phyloP scores from a whole-genome alignment of 495 filamentous ascomycete genomes.

The Hamigera avellanea region DNA sequence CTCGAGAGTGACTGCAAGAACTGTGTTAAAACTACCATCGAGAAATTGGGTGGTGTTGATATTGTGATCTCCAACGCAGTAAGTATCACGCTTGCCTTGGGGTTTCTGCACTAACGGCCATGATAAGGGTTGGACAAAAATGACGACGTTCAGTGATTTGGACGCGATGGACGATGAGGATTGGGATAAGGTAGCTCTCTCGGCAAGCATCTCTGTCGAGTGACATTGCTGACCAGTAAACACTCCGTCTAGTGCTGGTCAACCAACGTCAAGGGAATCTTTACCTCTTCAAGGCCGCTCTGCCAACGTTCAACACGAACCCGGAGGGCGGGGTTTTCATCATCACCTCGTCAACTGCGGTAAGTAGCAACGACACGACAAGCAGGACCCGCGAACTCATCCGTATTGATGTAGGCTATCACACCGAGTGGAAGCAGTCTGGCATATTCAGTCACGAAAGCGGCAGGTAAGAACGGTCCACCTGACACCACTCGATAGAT shows the following conservation, averaged over 20 bases:
- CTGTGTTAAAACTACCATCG: conserved; percentile 42
- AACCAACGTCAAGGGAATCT: conserved; percentile 59
- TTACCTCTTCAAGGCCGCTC: conserved; percentile 48
- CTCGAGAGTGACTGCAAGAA: conserved; percentile 41
- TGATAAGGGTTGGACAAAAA: conserved; percentile 57
- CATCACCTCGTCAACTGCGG: conserved; percentile 54
- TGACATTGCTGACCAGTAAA: too few species aligned
- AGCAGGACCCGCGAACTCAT: conserved; percentile 2
- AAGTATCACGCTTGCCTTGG: too few species aligned
- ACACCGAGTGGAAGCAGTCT: conserved; percentile 43
- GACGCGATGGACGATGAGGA: conserved; percentile 50
- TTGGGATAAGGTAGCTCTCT: conserved; percentile 51
- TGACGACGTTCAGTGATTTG: conserved; percentile 51
- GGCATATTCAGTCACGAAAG: conserved; percentile 57
- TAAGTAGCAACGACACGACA: conserved; percentile 8
- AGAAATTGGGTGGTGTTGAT: conserved; percentile 55
- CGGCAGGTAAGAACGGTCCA: conserved; percentile 31
- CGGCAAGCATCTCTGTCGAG: background rate
- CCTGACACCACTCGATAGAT: background rate
- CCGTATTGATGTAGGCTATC: conserved; percentile 23
- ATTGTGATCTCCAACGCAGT: conserved; percentile 63
- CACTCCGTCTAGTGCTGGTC: conserved; percentile 45
- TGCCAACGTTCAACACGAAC: conserved; percentile 56
- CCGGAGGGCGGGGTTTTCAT: conserved; percentile 58
- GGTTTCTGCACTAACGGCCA: background rate